A percentile compares a stretch with the other conserved stretches of the same genome.
These are phyloP conservation scores for Hawksworthiomyces lignivorus DNA, from an alignment of 2,329 filamentous ascomycete genomes.

Conservation along the genomic window DNA sequence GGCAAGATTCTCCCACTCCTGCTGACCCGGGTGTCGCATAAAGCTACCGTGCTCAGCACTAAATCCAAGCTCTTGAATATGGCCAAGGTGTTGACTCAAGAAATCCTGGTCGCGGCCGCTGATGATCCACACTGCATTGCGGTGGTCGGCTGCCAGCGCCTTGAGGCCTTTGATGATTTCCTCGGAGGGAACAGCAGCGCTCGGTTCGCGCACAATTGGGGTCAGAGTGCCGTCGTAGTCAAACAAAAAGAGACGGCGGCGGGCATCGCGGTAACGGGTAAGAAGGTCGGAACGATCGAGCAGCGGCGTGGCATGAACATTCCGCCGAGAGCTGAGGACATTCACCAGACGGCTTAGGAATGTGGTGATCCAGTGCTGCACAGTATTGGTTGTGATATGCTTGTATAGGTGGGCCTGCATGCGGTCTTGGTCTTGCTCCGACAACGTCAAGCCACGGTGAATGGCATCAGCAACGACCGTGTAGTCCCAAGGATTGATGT, in stretches of 20 bases:
- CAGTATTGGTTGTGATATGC: constrained; percentile 78
- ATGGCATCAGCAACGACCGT: constrained; percentile 78
- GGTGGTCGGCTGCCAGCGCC: constrained; percentile 67
- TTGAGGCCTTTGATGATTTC: constrained; percentile 74
- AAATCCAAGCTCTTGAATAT: constrained; percentile 82
- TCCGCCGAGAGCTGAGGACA: constrained; percentile 70
- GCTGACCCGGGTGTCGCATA: constrained; percentile 68
- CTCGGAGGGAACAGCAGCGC: constrained; percentile 79
- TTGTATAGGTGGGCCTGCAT: constrained; percentile 72
- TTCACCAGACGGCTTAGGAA: constrained; percentile 73
- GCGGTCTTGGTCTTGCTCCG: constrained; percentile 51
- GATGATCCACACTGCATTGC: constrained; percentile 96
- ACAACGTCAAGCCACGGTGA: constrained; percentile 72
- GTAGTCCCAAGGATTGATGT: constrained; percentile 95
- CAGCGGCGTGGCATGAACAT: constrained; percentile 68
- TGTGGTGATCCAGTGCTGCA: constrained; percentile 76
- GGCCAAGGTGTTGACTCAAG: constrained; percentile 82
- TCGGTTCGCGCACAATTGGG: constrained; percentile 86
- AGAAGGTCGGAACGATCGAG: constrained; percentile 70
- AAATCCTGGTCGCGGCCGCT: constrained; percentile 91
- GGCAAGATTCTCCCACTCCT: constrained; percentile 82
- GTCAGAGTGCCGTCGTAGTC: constrained; percentile 98
- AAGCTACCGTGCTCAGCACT: constrained; percentile 97
- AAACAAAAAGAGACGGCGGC: constrained; percentile 90
- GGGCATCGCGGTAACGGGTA: constrained; percentile 63